Percentiles rank a stretch among this genome's conserved stretches.
Conservation (phyloP, 495 filamentous ascomycete genomes). For the Sordaria brevicollis region DNA sequence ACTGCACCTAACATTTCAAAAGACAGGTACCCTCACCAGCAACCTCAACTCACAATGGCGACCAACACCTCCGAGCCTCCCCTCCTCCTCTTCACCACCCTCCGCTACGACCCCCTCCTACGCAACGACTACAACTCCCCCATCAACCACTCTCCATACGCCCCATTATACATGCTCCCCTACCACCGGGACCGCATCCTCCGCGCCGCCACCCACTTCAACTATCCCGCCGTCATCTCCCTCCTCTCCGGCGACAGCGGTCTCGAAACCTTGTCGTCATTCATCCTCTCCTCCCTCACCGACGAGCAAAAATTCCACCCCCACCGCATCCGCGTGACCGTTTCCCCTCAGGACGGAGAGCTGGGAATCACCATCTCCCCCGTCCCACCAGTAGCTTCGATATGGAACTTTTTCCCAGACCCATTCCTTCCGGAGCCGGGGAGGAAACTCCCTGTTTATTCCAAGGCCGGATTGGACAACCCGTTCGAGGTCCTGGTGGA, state of each 20-base stretch:
- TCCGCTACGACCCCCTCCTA: conserved; percentile 65
- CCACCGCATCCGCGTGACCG: conserved; percentile 40
- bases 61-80: not conserved
- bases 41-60: conserved; percentile 5
- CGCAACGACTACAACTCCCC: conserved; percentile 23
- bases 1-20: not conserved
- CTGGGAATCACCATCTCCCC: conserved; percentile 40
- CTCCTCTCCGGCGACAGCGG: conserved; percentile 33
- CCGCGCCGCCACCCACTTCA: conserved; percentile 58
- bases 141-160: conserved; percentile 15
- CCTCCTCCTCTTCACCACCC: conserved; percentile 61
- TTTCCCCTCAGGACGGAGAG: conserved; percentile 38
- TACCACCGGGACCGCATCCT: conserved; percentile 75
- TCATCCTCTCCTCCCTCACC: conserved; percentile 11
- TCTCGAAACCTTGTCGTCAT: conserved; percentile 20
- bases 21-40: not conserved
- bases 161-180: conserved; percentile 69
- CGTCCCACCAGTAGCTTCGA: conserved; percentile 29
- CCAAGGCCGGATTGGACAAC: no score
- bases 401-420: conserved; percentile 16
- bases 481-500: conserved; percentile 49
- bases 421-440: not conserved
- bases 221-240: conserved; percentile 41
- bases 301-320: conserved; percentile 13
- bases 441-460: not conserved